Conservation (phyloP, 768 basidiomycete species). For the Tephrocybe sp. region DNA sequence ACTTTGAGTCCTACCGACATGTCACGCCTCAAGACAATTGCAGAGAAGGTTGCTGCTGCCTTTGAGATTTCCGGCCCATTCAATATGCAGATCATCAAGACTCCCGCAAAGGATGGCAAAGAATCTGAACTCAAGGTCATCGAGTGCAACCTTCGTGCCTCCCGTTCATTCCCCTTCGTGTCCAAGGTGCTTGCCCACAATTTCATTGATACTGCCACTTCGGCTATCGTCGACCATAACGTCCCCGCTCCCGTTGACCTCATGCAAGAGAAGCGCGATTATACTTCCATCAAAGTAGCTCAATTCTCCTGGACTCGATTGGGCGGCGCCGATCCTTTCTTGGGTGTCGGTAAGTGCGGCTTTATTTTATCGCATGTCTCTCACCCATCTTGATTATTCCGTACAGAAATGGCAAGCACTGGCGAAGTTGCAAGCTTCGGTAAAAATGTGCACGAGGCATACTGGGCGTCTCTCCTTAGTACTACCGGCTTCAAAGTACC, state of each 20-base stretch:
- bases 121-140: slow-evolving; percentile 89
- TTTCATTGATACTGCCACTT: slow-evolving; percentile 92
- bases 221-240: slow-evolving; percentile 79
- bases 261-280: slow-evolving; percentile 87
- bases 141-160: slow-evolving; percentile 97
- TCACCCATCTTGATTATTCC: neutral
- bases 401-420: slow-evolving; percentile 93
- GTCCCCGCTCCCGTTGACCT: slow-evolving; percentile 91
- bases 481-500: slow-evolving; percentile 96
- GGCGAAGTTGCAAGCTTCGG: slow-evolving; percentile 98
- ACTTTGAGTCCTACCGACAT: slow-evolving; percentile 75
- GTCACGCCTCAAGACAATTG: slow-evolving; percentile 86
- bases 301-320: slow-evolving; percentile 98
- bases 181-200: slow-evolving; percentile 97
- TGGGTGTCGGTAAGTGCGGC: slow-evolving; percentile 77
- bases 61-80: slow-evolving; percentile 97
- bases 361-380: neutral
- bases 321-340: slow-evolving; percentile 94
- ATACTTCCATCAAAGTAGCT: slow-evolving; percentile 94
- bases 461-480: slow-evolving; percentile 92
- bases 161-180: slow-evolving; percentile 98
- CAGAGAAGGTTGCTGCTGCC: slow-evolving; percentile 90
- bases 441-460: slow-evolving; percentile 89
- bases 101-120: slow-evolving; percentile 50
- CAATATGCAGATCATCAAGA: slow-evolving; percentile 99